Evolutionary conservation across 78 protist genomes (phyloP), one percentile per base, ranked within the genome.

Genomic region (Guillardia theta): DNA sequence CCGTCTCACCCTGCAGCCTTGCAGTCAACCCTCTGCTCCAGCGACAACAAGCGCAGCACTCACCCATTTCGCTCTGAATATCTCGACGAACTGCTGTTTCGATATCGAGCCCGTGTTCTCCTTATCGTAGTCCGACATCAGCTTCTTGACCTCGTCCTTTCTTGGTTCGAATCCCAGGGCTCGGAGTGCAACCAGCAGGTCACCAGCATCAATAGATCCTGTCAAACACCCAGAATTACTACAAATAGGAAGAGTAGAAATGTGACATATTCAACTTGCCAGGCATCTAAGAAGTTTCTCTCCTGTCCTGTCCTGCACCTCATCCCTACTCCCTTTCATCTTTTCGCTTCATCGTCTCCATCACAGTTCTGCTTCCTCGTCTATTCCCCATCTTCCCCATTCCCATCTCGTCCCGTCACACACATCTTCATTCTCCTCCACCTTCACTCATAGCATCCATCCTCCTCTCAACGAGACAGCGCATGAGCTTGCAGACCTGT

Each of bases 11-110:
- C 83, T 70, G 83, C 41, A 21, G 62, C 62, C 12, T 21, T 18
- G 18, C 12, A 53, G 62, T 18, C 62, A 21, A 53, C 33, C 18
- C 62, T 21, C 62, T n/a, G n/a, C n/a, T n/a, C 6, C 70, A 6
- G 70, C 27, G 27, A 58, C 70, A 58, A 1, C 70, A 58, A 9
- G 41, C 1, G 27, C 21, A 43, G 10, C 41, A 24, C 83, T 70
- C 45, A 70, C 83, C 83, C 83, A 70, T 43, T 70, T 70, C 8
- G 83, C 83, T 43, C 83, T 70, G 83, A 70, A 70, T 36, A 70
- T 70, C 22, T 70, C 83, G 36, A 70, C 83, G 36, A 70, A 70
- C 41, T 70, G 83, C 22, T 70, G 83, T 33, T 70, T 70, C 46
- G n/a, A 36, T 4, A 70, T 70, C 4, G 33, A 36, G 83, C 83